Conservation (phyloP, 805 yeast genomes). For the Debaryomyces hansenii region DNA sequence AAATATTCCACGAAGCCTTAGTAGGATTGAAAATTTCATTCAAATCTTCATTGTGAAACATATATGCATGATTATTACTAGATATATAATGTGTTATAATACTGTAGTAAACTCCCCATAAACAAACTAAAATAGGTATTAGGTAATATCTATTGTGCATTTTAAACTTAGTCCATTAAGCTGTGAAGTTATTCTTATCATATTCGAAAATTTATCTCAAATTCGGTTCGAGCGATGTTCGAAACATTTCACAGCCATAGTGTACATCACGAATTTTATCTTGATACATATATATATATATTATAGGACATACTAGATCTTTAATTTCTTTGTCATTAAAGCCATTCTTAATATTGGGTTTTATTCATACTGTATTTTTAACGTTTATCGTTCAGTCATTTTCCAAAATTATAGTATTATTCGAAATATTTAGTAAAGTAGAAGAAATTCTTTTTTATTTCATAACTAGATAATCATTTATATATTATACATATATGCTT, state of each 20-base stretch:
- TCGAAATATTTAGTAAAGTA: too few relatives aligned
- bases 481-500: too few relatives aligned
- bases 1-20: background rate
- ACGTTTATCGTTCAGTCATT: too few relatives aligned
- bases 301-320: too few relatives aligned
- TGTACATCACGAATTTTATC: too few relatives aligned
- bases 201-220: constrained; percentile 1
- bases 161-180: background rate
- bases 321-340: too few relatives aligned
- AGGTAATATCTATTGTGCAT: background rate
- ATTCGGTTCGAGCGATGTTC: background rate
- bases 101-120: background rate
- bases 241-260: background rate
- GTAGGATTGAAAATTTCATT: background rate
- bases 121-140: background rate
- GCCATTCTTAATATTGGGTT: too few relatives aligned
- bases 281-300: too few relatives aligned
- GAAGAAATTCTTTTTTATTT: too few relatives aligned
- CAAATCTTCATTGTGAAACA: constrained; percentile 1
- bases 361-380: too few relatives aligned
- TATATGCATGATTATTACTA: background rate
- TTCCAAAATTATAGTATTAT: too few relatives aligned
- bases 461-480: too few relatives aligned
- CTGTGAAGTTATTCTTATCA: background rate
- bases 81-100: background rate